Evolutionary conservation across 352 stramenopile species (phyloP), one percentile per base, ranked within the genome.

Genomic region (Phytophthora megakarya): DNA sequence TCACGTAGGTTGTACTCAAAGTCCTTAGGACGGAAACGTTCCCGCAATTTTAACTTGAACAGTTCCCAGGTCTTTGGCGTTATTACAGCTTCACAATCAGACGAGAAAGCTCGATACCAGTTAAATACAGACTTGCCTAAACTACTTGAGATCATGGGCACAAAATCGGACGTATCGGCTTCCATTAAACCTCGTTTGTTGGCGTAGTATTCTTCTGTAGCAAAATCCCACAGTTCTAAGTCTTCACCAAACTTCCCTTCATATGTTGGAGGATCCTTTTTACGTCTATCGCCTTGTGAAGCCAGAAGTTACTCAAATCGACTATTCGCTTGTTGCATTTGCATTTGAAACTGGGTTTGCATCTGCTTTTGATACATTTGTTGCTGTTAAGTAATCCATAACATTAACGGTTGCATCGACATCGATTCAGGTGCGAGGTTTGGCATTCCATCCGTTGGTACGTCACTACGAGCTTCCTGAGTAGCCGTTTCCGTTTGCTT

Each of bases 91-190:
- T 32, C 48, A 35, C 43, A 50, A 21, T 50, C 43, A 11, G 43
- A 33, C 15, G 23, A 46, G 37, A 46, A 44, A 5, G 21, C 35
- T n/a, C 48, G 35, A 37, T 35, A 56, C 48, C 48, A 46, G 22
- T 56, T 56, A 21, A 44, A 35, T 21, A 56, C 48, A 32, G 35
- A 47, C 35, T 56, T 56, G 22, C 48, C 48, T 18, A 47, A 40
- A 26, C 32, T 56, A 13, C 21, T 44, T 35, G 32, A 35, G n/a
- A 50, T 50, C 10, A 37, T 35, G 11, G 16, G 45, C 48, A 46
- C 48, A 46, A 56, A 47, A 18, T 56, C 32, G 1, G 40, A 48
- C 15, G 22, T 32, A 19, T 58, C 21, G 8, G 49, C 35, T 9
- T 58, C 21, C 51, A 59, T 59, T 15, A 59, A 5, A 16, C 21